These are phyloP conservation scores for Paraleonurus japonicus DNA, from an alignment of 257 asterid species.

Conservation along the genomic window DNA sequence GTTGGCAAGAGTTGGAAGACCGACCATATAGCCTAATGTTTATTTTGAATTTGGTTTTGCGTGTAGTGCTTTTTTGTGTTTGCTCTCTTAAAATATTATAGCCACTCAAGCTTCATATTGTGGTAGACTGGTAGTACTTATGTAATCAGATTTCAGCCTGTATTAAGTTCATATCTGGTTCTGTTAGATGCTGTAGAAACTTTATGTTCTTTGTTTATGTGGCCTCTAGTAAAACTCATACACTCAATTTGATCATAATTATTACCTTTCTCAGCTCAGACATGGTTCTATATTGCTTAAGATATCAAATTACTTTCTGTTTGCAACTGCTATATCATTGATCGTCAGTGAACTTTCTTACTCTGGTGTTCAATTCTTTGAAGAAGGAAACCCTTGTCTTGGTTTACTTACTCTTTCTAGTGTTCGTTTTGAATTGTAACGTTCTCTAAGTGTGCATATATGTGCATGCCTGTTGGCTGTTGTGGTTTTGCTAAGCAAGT, in stretches of 20 bases:
- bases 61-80: neutral
- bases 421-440: neutral
- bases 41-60: neutral
- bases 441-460: neutral
- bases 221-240: neutral
- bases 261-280: neutral
- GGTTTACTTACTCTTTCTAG: neutral
- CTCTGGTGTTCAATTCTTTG: neutral
- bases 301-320: neutral
- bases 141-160: neutral
- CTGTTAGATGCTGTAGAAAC: neutral
- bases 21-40: neutral
- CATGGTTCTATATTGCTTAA: neutral
- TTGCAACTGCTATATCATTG: neutral
- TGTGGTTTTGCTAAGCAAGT: constrained; percentile 1
- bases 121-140: neutral
- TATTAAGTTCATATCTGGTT: neutral
- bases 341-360: neutral
- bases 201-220: neutral
- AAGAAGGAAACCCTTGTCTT: neutral
- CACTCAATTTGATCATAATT: neutral
- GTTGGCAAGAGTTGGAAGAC: neutral
- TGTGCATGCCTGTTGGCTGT: neutral
- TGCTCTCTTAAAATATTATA: neutral
- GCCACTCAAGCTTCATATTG: neutral